Evolutionary conservation across 768 basidiomycete genomes (phyloP).

Genomic region (Boletus vinaceobasis): DNA sequence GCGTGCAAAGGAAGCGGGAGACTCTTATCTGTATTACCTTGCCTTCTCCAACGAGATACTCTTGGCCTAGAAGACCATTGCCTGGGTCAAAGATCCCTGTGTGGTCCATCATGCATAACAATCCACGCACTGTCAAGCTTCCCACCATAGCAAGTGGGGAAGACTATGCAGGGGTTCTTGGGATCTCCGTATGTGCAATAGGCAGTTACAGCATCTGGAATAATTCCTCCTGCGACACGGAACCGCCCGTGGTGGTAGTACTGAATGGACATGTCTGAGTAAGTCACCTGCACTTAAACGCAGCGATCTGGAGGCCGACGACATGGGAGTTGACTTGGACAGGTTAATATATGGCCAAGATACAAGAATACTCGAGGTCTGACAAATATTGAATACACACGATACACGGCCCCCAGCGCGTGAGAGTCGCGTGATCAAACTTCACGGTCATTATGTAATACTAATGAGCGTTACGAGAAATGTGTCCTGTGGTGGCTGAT

Average conservation of each 20-base stretch:
- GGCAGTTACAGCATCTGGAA: slow-evolving; percentile 58
- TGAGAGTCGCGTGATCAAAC: background rate
- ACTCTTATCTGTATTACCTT: slow-evolving; percentile 34
- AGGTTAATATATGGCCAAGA: background rate
- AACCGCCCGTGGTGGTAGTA: slow-evolving; percentile 56
- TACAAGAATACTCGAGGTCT: background rate
- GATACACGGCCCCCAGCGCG: background rate
- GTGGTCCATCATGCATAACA: background rate
- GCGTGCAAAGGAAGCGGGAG: background rate
- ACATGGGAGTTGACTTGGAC: background rate
- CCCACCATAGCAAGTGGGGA: slow-evolving; percentile 57
- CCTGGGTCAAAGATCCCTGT: slow-evolving; percentile 6
- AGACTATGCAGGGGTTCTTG: slow-evolving; percentile 54
- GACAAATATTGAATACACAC: background rate
- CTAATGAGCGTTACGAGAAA: background rate
- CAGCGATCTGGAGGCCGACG: background rate
- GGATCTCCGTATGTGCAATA: slow-evolving; percentile 55
- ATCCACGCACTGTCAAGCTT: slow-evolving; percentile 46
- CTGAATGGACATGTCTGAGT: slow-evolving; percentile 32
- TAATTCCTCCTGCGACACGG: slow-evolving; percentile 47
- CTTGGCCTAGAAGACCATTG: slow-evolving; percentile 38
- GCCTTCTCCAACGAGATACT: slow-evolving; percentile 49
- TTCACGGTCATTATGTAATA: too few relatives aligned
- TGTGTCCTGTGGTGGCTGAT: slow-evolving; percentile 30
- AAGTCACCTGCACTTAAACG: background rate